Base-by-base conservation (phyloP, 78 protist species). In the Dictyostelium citrinum region DNA sequence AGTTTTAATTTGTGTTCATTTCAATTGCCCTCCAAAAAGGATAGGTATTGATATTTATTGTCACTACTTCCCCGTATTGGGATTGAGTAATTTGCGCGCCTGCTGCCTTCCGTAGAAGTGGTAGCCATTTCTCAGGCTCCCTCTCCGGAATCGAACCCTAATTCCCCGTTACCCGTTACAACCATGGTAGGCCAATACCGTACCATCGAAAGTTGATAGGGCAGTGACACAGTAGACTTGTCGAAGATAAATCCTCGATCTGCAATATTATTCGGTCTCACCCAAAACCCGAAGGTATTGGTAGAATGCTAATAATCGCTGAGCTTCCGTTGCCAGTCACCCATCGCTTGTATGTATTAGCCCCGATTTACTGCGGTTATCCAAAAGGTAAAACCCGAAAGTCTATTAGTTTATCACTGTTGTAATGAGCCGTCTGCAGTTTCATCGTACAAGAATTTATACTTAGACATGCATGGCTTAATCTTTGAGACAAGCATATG, bases 121-220 rank as follows among this genome's bases (percentile, higher is more conserved):
- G 98, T 90, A 80, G 97, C 97, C 97, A 85, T 96, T 82, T 96
- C 91, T 96, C 96, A 94, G 96, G 97, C 96, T 70, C 97, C 96
- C 95, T 93, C 97, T 96, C 96, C 90, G 97, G 95, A 81, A 78
- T 95, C 96, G 92, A 92, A 90, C 96, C 98, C 97, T 91, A n/a
- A 94, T 97, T 96, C 96, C 79, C 98, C 98, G 98, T 96, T 64
- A 93, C 91, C 91, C 91, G 91, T 85, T 72, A 61, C 46, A 45
- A 93, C 97, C 98, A 97, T 82, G 97, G 97, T 97, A 96, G 97
- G 80, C 98, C 97, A 77, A 91, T 96, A 97, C 91, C 80, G 96
- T 96, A 96, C 97, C 98, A 83, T 96, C 98, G 95, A 96, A 95
- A 97, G 97, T 92, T 97, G 98, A 97, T 97, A 97, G 97, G 97